A percentile compares a stretch with the other conserved stretches of the same genome.
Evolutionary conservation across 495 filamentous ascomycete genomes (phyloP).

Genomic region (Tirmania nivea): DNA sequence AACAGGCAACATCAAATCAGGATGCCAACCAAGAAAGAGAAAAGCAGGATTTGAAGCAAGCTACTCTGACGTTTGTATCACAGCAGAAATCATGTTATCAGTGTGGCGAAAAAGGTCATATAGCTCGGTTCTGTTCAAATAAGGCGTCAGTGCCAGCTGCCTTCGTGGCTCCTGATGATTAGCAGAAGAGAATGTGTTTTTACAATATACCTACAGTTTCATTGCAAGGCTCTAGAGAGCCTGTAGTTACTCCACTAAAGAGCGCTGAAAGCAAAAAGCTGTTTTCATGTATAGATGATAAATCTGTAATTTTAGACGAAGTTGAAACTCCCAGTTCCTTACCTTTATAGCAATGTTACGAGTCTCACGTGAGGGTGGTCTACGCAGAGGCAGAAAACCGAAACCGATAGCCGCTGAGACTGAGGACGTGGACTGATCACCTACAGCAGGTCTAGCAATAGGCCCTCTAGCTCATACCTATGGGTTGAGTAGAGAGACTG

Average conservation of each 20-base stretch:
- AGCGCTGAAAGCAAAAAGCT: too few species aligned
- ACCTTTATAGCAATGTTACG: background rate
- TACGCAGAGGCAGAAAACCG: too few species aligned
- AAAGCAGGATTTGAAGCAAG: background rate
- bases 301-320: too few species aligned
- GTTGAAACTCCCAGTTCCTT: background rate
- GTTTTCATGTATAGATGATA: too few species aligned
- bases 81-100: background rate
- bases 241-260: background rate
- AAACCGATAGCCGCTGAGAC: too few species aligned
- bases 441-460: too few species aligned
- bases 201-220: background rate
- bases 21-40: too few species aligned
- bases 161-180: background rate
- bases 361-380: too few species aligned
- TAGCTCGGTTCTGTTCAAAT: background rate
- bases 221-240: background rate
- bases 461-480: too few species aligned
- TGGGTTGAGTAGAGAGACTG: too few species aligned
- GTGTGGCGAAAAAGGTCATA: background rate
- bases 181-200: background rate
- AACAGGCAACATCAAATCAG: background rate
- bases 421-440: too few species aligned
- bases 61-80: background rate
- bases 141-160: background rate